Evolutionary conservation across 106 monocot species (phyloP).

Genomic region (Dactylorhiza incarnata): DNA sequence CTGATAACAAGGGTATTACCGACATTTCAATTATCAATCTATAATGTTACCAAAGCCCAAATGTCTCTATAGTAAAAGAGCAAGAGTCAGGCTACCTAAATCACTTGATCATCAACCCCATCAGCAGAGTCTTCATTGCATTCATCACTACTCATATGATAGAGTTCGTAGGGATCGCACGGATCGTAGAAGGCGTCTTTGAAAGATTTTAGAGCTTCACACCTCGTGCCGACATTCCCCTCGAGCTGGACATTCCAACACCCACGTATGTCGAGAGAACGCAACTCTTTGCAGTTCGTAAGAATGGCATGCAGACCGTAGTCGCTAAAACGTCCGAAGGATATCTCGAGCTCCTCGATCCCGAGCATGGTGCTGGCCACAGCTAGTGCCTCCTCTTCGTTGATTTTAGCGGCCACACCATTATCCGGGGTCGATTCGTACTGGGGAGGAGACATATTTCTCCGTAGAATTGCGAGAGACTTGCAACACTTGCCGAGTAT

Average conservation of each 20-base stretch:
- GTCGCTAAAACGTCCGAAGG: slow-evolving; percentile 42
- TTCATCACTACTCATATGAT: not conserved
- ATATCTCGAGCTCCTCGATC: slow-evolving; percentile 43
- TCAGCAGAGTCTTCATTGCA: not conserved
- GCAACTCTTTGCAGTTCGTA: slow-evolving; percentile 24
- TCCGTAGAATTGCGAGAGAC: slow-evolving; percentile 26
- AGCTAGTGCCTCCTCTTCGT: slow-evolving; percentile 38
- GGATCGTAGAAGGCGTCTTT: slow-evolving; percentile 20
- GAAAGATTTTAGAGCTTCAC: slow-evolving; percentile 20
- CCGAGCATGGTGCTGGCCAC: slow-evolving; percentile 36
- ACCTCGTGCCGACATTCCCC: slow-evolving; percentile 21
- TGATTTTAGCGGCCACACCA: slow-evolving; percentile 7
- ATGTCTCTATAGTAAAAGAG: no score
- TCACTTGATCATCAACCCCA: not conserved
- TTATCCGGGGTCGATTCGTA: not conserved
- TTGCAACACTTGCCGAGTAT: slow-evolving; percentile 38
- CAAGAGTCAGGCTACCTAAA: no score
- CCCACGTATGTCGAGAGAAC: slow-evolving; percentile 41
- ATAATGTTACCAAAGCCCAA: no score
- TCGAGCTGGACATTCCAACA: slow-evolving; percentile 53
- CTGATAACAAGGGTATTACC: no score
- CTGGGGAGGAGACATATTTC: slow-evolving; percentile 43
- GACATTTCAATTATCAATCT: no score
- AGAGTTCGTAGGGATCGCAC: not conserved
- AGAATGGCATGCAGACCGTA: slow-evolving; percentile 31